A percentile compares a stretch with the other conserved stretches of the same genome.
Evolutionary conservation across 106 monocot genomes (phyloP).

Genomic region (Apostasia ramifera): DNA sequence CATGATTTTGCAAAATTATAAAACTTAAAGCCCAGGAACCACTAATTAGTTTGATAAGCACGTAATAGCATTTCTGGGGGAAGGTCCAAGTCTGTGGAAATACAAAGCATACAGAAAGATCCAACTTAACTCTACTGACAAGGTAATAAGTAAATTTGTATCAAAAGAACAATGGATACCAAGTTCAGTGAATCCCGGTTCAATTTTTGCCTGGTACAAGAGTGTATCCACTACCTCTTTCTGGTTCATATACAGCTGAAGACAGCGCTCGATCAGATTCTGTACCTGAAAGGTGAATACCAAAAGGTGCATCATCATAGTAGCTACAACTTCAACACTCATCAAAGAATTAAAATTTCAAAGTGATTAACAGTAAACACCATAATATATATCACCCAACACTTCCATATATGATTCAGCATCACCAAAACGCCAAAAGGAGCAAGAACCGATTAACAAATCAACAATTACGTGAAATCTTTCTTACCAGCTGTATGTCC

Average conservation of each 20-base stretch:
- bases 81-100: too few species aligned
- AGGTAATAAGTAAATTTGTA: too few species aligned
- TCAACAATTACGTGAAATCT: background rate
- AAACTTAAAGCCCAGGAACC: too few species aligned
- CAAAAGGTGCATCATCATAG: background rate
- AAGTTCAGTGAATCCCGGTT: constrained; percentile 77
- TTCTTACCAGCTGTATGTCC: constrained; percentile 74
- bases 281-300: constrained; percentile 44
- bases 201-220: constrained; percentile 65
- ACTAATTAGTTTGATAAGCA: too few species aligned
- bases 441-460: background rate
- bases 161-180: constrained; percentile 18
- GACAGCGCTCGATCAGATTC: constrained; percentile 74
- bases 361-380: constrained; percentile 1
- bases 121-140: too few species aligned
- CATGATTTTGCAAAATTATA: too few species aligned
- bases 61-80: too few species aligned
- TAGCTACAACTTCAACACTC: background rate
- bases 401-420: background rate
- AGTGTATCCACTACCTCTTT: constrained; percentile 70
- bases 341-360: background rate
- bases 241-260: constrained; percentile 82
- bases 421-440: background rate
- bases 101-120: too few species aligned
- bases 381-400: background rate